phyloP scores from a whole-genome alignment of 257 asterid species.

The Solanum tarapatanum region DNA sequence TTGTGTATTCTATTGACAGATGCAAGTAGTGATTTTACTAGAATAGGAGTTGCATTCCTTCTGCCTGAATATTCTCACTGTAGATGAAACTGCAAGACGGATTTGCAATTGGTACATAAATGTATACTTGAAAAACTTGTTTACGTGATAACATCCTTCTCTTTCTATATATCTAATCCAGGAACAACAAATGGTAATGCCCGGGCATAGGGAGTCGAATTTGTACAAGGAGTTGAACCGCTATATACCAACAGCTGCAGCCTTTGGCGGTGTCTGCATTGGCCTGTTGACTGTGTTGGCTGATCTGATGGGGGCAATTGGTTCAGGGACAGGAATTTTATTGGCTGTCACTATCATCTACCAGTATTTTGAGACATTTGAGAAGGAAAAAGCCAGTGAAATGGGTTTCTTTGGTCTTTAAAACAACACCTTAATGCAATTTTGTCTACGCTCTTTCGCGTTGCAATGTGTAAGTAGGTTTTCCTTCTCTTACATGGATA shows the following conservation, averaged over 20 bases:
- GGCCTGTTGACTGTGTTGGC: conserved; percentile 86
- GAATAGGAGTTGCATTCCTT: not conserved
- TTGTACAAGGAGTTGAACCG: conserved; percentile 82
- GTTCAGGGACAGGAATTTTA: conserved; percentile 83
- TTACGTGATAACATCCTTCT: not conserved
- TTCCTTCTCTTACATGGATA: not conserved
- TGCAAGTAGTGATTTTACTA: not conserved
- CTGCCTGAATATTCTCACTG: not conserved
- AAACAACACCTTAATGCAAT: not conserved
- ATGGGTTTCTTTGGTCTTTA: conserved; percentile 84
- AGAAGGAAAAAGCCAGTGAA: conserved; percentile 86
- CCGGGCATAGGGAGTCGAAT: conserved; percentile 82
- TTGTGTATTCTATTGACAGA: not conserved
- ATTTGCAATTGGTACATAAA: not conserved
- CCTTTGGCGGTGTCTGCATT: conserved; percentile 88
- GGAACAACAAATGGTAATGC: conserved; percentile 99
- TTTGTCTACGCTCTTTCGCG: conserved; percentile 1
- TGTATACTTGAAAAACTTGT: not conserved
- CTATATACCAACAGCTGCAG: conserved; percentile 89
- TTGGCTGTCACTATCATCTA: conserved; percentile 82
- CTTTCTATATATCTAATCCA: not conserved
- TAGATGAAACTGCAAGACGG: not conserved
- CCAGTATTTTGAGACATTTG: conserved; percentile 85
- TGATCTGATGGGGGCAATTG: conserved; percentile 90
- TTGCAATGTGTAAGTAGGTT: conserved; percentile 20